A percentile compares a stretch with the other conserved stretches of the same genome.
Conservation (phyloP, 345 rosid species). For the Durio zibethinus region DNA sequence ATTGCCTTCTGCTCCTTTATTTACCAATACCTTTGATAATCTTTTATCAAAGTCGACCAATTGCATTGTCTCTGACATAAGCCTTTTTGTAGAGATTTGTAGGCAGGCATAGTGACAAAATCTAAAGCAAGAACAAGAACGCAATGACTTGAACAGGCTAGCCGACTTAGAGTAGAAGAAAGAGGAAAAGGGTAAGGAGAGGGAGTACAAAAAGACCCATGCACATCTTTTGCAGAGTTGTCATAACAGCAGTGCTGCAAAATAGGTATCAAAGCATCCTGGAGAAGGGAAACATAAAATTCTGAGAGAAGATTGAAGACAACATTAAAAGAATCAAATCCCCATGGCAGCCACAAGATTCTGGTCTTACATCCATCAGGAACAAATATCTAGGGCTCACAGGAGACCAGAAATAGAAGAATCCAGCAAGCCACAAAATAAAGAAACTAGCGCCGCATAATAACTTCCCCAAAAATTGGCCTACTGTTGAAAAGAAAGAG, state of each 20-base stretch:
- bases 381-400: constrained; percentile 22
- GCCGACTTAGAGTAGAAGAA: too few species aligned
- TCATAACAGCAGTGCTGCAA: neutral
- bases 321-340: neutral
- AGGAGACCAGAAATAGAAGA: constrained; percentile 24
- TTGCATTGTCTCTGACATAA: neutral
- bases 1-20: neutral
- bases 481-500: constrained; percentile 24
- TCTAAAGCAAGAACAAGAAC: neutral
- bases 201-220: neutral
- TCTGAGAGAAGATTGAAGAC: too few species aligned
- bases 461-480: constrained; percentile 7
- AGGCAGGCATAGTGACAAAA: neutral
- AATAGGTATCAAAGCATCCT: neutral
- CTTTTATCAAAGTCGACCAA: neutral
- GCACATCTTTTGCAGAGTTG: neutral
- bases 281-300: neutral
- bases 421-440: constrained; percentile 18
- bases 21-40: neutral
- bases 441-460: constrained; percentile 17
- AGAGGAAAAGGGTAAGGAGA: neutral
- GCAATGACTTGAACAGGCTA: neutral
- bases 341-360: constrained; percentile 28
- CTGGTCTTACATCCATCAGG: constrained; percentile 24
- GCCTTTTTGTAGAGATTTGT: neutral